Percentiles rank a stretch among this genome's conserved stretches.
phyloP scores from a whole-genome alignment of 495 filamentous ascomycete species.

The Tuber borchii region DNA sequence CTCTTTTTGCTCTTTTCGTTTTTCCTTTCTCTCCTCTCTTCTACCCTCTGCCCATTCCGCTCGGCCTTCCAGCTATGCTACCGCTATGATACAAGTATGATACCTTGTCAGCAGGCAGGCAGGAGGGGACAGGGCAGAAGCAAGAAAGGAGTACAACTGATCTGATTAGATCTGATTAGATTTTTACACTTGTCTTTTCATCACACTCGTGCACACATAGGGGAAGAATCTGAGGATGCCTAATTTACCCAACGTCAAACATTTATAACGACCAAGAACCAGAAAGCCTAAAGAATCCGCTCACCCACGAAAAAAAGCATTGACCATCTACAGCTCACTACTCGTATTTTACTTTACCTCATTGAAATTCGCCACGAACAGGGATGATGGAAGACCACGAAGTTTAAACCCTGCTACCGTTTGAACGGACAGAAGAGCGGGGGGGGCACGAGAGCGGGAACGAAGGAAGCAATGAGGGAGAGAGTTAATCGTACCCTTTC shows the following conservation, averaged over 20 bases:
- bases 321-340: background rate
- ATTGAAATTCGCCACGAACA: background rate
- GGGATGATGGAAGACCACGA: background rate
- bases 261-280: background rate
- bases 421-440: conserved; percentile 1
- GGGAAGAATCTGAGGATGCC: no score
- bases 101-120: no score
- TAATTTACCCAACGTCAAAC: background rate
- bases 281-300: background rate
- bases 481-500: background rate
- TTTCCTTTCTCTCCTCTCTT: no score
- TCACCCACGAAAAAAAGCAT: background rate
- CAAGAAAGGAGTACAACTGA: no score
- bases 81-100: no score
- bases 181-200: no score
- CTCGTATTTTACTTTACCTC: background rate
- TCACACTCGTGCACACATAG: no score
- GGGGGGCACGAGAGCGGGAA: background rate
- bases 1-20: no score
- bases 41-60: no score
- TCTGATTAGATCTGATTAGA: no score
- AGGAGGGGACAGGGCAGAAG: no score
- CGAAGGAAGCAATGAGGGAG: background rate
- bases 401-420: background rate
- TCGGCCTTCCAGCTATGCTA: no score